A percentile compares a stretch with the other conserved stretches of the same genome.
Conservation (phyloP, 2,329 filamentous ascomycete genomes). For the Seiridium unicorne region DNA sequence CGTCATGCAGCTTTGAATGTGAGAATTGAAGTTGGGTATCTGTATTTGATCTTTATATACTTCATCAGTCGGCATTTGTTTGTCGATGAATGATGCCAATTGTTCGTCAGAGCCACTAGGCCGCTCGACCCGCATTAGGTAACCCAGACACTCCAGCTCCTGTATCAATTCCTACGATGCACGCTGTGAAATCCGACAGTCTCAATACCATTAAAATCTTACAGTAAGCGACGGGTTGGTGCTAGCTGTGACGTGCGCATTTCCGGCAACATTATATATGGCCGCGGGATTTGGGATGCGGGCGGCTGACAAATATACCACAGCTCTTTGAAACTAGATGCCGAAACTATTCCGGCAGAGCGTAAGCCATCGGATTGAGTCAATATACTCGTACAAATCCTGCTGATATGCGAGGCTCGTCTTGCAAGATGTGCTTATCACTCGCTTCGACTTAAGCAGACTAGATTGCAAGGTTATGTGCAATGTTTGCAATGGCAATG, state of each 20-base stretch:
- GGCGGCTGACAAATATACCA: background rate
- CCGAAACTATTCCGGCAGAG: background rate
- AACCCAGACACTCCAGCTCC: background rate
- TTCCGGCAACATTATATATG: background rate
- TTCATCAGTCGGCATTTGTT: background rate
- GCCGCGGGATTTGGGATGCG: background rate
- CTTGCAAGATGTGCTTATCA: too few species aligned
- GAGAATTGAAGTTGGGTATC: background rate
- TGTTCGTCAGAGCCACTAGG: background rate
- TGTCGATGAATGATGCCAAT: background rate
- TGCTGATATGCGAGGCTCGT: too few species aligned
- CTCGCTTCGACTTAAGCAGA: too few species aligned
- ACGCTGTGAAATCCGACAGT: background rate
- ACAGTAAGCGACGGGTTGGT: background rate
- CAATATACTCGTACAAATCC: too few species aligned
- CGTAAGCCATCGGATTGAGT: background rate
- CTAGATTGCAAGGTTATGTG: too few species aligned
- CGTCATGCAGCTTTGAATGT: background rate
- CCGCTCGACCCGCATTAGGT: background rate
- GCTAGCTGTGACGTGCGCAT: background rate
- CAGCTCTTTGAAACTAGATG: background rate
- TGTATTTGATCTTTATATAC: background rate
- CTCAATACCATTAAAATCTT: background rate
- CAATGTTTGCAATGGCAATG: too few species aligned
- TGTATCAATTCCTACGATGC: background rate